Percentiles rank a stretch among this genome's conserved stretches.
These are phyloP conservation scores for Syzygium oleosum DNA, from an alignment of 345 rosid genomes.

Conservation along the genomic window DNA sequence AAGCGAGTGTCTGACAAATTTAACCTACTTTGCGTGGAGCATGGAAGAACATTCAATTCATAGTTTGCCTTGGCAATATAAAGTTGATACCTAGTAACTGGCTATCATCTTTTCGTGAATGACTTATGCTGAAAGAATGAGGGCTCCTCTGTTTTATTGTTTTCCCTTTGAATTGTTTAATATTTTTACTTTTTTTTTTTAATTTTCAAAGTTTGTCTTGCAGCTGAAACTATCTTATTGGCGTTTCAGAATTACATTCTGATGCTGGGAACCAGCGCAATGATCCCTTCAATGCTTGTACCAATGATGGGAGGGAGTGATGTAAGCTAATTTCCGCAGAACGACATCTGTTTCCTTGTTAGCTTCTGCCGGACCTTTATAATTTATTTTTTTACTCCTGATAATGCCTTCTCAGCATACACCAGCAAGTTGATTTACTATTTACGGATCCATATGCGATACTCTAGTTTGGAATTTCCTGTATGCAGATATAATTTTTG, in stretches of 20 bases:
- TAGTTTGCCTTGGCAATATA: not conserved
- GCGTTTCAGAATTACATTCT: constrained; percentile 95
- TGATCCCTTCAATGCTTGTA: constrained; percentile 74
- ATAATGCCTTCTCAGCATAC: not conserved
- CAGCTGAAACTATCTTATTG: constrained; percentile 72
- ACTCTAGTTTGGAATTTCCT: not conserved
- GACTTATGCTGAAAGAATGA: not conserved
- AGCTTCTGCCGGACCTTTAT: not conserved
- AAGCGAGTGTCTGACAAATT: not conserved
- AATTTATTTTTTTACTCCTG: not conserved
- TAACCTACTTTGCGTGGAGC: not conserved
- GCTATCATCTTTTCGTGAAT: not conserved
- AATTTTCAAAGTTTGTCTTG: constrained; percentile 10
- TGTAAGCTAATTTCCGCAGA: constrained; percentile 30
- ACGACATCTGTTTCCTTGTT: not conserved
- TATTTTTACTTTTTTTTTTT: not conserved
- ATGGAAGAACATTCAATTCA: not conserved
- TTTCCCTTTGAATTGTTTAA: not conserved
- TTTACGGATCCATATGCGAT: not conserved
- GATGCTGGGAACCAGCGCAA: constrained; percentile 85
- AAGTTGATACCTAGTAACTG: not conserved
- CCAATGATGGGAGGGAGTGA: constrained; percentile 82
- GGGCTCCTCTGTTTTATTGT: not conserved
- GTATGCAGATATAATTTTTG: not conserved
- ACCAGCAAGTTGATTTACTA: not conserved